A percentile compares a stretch with the other conserved stretches of the same genome.
These are phyloP conservation scores for Vanderwaltozyma yarrowii DNA, from an alignment of 805 yeast genomes.

Conservation along the genomic window DNA sequence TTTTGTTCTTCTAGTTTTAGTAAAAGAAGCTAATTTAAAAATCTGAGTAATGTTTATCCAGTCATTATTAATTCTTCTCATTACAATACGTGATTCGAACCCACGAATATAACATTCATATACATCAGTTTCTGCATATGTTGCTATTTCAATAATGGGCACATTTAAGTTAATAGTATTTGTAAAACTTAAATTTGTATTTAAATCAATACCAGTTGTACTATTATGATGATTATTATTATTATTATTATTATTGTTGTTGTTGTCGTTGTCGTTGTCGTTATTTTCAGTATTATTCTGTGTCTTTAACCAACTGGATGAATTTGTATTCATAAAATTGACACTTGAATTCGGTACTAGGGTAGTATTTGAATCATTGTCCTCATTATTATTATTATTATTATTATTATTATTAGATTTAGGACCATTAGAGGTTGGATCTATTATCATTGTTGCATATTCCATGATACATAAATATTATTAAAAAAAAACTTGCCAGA, in stretches of 20 bases:
- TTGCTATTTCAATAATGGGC: conserved; percentile 31
- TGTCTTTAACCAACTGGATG: not conserved
- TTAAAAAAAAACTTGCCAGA: too few species aligned
- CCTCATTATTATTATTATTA: not conserved
- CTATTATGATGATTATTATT: too few species aligned
- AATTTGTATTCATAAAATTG: not conserved
- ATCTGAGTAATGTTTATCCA: conserved; percentile 91
- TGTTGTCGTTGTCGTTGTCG: not conserved
- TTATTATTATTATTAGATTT: not conserved
- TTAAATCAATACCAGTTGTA: too few species aligned
- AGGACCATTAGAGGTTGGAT: too few species aligned
- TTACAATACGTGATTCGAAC: conserved; percentile 30
- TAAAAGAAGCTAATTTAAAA: conserved; percentile 64
- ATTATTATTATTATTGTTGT: not conserved
- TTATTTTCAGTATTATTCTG: not conserved
- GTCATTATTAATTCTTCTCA: conserved; percentile 84
- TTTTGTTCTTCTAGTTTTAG: conserved; percentile 70
- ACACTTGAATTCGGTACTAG: not conserved
- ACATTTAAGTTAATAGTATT: not conserved
- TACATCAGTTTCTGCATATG: conserved; percentile 43
- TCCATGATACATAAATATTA: too few species aligned
- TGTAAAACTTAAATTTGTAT: not conserved
- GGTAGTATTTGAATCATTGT: too few species aligned
- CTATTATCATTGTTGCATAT: too few species aligned
- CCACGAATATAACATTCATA: conserved; percentile 57